Conservation (phyloP, 75 land plant species). For the Pseudotsuga menziesii region DNA sequence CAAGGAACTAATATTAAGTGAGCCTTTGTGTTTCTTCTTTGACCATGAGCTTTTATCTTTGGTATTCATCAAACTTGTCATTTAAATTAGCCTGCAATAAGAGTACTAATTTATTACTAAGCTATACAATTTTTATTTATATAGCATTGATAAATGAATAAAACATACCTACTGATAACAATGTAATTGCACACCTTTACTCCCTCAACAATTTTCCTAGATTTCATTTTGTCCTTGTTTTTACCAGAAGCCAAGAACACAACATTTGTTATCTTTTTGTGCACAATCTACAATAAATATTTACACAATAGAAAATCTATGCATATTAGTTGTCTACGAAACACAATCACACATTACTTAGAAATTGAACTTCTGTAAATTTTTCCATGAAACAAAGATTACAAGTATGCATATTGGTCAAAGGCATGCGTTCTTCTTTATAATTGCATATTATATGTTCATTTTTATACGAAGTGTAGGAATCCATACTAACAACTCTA, state of each 20-base stretch:
- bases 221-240: slow-evolving; percentile 48
- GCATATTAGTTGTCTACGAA: not conserved
- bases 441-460: slow-evolving; percentile 59
- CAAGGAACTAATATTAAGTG: slow-evolving; percentile 7
- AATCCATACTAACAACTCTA: slow-evolving; percentile 69
- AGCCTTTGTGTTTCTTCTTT: slow-evolving; percentile 86
- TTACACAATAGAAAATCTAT: not conserved
- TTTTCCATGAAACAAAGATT: too few species aligned
- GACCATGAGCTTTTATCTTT: slow-evolving; percentile 61
- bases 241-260: slow-evolving; percentile 51
- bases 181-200: slow-evolving; percentile 37
- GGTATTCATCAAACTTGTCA: slow-evolving; percentile 66
- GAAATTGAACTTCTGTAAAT: too few species aligned
- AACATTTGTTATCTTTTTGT: slow-evolving; percentile 48
- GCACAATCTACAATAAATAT: slow-evolving; percentile 37
- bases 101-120: not conserved
- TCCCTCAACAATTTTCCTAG: slow-evolving; percentile 52
- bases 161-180: not conserved
- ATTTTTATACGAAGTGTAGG: slow-evolving; percentile 68
- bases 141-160: not conserved
- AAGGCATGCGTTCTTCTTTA: slow-evolving; percentile 62
- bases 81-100: slow-evolving; percentile 76
- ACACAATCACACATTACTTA: too few species aligned
- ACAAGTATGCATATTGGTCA: slow-evolving; percentile 27
- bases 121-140: not conserved